Evolutionary conservation across 768 basidiomycete genomes (phyloP), one percentile per base, ranked within the genome.

Genomic region (Candolleomyces eurysporus): DNA sequence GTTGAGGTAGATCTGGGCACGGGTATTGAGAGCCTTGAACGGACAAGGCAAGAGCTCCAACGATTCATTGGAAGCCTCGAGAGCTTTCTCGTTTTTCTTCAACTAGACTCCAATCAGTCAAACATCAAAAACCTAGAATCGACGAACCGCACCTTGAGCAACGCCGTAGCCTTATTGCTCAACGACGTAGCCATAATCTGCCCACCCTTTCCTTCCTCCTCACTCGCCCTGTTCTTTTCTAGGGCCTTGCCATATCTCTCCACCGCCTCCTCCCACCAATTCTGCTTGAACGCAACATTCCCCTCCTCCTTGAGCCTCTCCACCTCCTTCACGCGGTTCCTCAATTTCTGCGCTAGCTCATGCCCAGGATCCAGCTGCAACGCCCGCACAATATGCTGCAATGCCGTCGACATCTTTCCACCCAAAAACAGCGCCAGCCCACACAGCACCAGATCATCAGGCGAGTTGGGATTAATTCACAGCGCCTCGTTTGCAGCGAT

Each of bases 301-400:
- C 94, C 94, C 63, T 92, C 92, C 64, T 94, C 93, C 68, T 95
- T 95, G 48, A 90, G 70, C 60, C 85, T 78, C 63, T 96, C 93
- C 17, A 96, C 85, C 39, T 91, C 90, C 65, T 89, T 90, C n/a
- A 92, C 81, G 6, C 91, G 84, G 71, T 87, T 90, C 48, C 93
- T 83, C 57, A 94, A 75, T 48, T 81, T 82, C 62, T 86, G 84
- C 0, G 92, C 92, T 6, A 77, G 78, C 61, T 85, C 85, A 66
- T 91, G 84, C 14, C 88, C 89, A 0, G 93, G 94, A 70, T 95
- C 94, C 36, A 88, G 76, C 22, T 89, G 83, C 7, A 96, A 80
- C 0, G 92, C 91, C 11, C 84, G 85, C 57, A 82, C 79, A 40
- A 81, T 80, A 66, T 95, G 92, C 62, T 88, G 85, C 36, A 89